Evolutionary conservation across 106 monocot genomes (phyloP).

Genomic region (Triglochin maritima): DNA sequence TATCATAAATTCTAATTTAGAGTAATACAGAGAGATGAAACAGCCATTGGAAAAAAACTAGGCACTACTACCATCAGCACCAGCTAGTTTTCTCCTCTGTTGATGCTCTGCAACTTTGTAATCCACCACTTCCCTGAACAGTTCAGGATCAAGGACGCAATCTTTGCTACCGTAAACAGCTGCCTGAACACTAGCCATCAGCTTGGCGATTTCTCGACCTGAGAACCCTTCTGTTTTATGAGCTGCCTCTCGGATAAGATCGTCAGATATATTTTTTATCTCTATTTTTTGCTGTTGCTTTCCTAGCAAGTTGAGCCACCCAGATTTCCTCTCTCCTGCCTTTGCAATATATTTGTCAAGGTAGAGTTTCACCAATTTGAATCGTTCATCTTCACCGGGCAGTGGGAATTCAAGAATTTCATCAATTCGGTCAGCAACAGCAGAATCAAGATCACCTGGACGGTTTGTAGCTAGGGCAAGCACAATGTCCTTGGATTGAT

Average conservation of each 20-base stretch:
- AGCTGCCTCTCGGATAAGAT: constrained; percentile 70
- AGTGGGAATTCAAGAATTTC: constrained; percentile 92
- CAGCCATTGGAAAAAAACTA: not conserved
- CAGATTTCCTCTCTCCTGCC: constrained; percentile 20
- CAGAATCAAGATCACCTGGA: constrained; percentile 88
- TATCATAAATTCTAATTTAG: not conserved
- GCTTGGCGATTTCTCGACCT: constrained; percentile 83
- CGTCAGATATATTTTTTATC: constrained; percentile 61
- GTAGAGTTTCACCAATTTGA: constrained; percentile 76
- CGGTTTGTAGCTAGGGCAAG: constrained; percentile 91
- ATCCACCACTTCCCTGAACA: constrained; percentile 85
- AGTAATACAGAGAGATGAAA: not conserved
- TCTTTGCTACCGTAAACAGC: constrained; percentile 85
- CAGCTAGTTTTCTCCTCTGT: constrained; percentile 64
- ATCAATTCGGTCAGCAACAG: constrained; percentile 82
- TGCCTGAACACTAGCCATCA: constrained; percentile 86
- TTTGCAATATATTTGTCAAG: constrained; percentile 70
- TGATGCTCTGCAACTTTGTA: constrained; percentile 95
- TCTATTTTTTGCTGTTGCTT: constrained; percentile 53
- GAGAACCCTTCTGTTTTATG: constrained; percentile 80
- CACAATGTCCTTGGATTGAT: constrained; percentile 88
- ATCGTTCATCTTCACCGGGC: constrained; percentile 86
- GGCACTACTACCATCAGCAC: not conserved
- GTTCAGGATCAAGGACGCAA: constrained; percentile 45
- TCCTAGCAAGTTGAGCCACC: constrained; percentile 21